A percentile compares a stretch with the other conserved stretches of the same genome.
These are phyloP conservation scores for Discostella stelligeroides DNA, from an alignment of 108 stramenopile genomes.

Conservation along the genomic window DNA sequence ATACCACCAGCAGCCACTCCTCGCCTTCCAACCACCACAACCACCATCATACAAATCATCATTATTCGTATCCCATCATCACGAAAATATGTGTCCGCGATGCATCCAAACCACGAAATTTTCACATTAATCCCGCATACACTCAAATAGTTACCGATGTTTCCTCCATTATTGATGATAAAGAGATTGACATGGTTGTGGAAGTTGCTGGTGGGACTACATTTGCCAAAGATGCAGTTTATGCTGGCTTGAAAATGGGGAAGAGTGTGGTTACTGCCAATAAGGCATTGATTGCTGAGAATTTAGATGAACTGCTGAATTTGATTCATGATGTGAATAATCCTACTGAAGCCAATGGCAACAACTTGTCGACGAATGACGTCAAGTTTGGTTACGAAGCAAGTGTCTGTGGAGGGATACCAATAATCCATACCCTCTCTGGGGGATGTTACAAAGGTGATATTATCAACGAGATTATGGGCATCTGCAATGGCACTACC, in stretches of 20 bases:
- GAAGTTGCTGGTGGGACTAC: conserved; percentile 78
- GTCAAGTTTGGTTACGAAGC: conserved; percentile 75
- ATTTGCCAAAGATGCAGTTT: conserved; percentile 66
- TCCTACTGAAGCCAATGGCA: conserved; percentile 1
- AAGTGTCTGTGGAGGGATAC: conserved; percentile 87
- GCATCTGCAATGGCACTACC: conserved; percentile 86
- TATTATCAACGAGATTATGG: conserved; percentile 69
- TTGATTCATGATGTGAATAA: conserved; percentile 26
- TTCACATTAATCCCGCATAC: conserved; percentile 57
- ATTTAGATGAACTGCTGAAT: conserved; percentile 59
- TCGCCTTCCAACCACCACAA: conserved; percentile 6
- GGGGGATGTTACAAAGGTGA: conserved; percentile 72
- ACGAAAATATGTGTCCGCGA: conserved; percentile 89
- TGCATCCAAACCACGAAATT: conserved; percentile 69
- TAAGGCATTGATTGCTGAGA: conserved; percentile 76
- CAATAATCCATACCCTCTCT: conserved; percentile 70
- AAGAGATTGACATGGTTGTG: conserved; percentile 72
- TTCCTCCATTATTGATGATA: conserved; percentile 65
- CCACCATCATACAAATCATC: too few relatives aligned
- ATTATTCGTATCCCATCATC: conserved; percentile 45
- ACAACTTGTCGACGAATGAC: conserved; percentile 10
- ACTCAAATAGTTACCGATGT: conserved; percentile 67
- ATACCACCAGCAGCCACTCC: too few relatives aligned
- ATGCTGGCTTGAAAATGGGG: conserved; percentile 46
- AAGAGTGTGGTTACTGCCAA: conserved; percentile 88